A percentile compares a stretch with the other conserved stretches of the same genome.
These are phyloP conservation scores for Fonsecaea erecta DNA, from an alignment of 2,329 filamentous ascomycete genomes.

Conservation along the genomic window DNA sequence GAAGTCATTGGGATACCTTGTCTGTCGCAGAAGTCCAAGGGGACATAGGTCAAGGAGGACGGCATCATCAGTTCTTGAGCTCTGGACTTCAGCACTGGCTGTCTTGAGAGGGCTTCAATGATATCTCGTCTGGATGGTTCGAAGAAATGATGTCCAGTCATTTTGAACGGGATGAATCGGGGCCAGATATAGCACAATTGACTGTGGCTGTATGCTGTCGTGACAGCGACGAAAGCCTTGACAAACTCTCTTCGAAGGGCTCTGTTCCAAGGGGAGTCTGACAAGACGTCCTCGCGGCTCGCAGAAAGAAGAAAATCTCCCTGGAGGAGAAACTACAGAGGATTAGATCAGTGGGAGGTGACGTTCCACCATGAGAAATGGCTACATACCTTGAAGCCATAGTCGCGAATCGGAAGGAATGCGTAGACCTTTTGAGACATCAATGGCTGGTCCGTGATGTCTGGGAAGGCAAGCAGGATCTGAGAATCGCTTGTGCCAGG, in stretches of 20 bases:
- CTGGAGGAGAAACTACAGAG: conserved; percentile 15
- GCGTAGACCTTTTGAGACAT: conserved; percentile 17
- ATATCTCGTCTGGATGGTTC: conserved; percentile 11
- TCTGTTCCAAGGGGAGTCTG: conserved; percentile 5
- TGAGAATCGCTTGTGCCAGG: conserved; percentile 8
- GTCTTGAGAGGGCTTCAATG: conserved; percentile 1
- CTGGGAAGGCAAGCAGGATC: conserved; percentile 18
- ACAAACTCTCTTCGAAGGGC: conserved; percentile 8
- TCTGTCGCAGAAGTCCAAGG: conserved; percentile 13
- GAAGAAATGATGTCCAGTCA: conserved; percentile 6
- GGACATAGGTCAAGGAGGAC: conserved; percentile 9
- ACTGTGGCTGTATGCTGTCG: conserved; percentile 6
- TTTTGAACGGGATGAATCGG: conserved; percentile 11
- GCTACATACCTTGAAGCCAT: conserved; percentile 15
- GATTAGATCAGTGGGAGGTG: not conserved
- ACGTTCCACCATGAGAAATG: not conserved
- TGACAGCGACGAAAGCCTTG: conserved; percentile 14
- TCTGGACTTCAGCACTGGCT: conserved; percentile 14
- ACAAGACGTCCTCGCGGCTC: conserved; percentile 13
- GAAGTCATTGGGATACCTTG: conserved; percentile 14
- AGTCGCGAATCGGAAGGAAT: conserved; percentile 16
- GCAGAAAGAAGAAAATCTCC: conserved; percentile 17
- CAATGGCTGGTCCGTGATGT: not conserved
- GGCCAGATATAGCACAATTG: conserved; percentile 16
- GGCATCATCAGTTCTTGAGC: conserved; percentile 11